Percentiles rank a stretch among this genome's conserved stretches.
Conservation (phyloP, 805 yeast genomes). For the Candida ortonii region DNA sequence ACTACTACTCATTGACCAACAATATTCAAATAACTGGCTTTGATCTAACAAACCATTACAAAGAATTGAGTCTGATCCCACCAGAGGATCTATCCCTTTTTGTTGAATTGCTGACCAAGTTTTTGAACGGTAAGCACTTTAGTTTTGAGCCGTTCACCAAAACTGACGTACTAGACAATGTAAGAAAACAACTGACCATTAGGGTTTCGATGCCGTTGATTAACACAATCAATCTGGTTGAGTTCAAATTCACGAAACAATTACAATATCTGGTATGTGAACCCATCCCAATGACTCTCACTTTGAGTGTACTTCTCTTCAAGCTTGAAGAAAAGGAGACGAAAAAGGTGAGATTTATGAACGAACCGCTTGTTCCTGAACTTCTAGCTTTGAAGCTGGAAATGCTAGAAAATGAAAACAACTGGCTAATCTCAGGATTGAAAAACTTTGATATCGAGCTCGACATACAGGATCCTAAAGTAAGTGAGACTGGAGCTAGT, state of each 20-base stretch:
- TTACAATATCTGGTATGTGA: conserved; percentile 59
- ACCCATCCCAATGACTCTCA: conserved; percentile 47
- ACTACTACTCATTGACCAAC: conserved; percentile 28
- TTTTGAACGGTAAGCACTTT: conserved; percentile 11
- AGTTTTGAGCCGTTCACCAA: conserved; percentile 4
- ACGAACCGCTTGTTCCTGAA: conserved; percentile 19
- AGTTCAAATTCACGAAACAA: conserved; percentile 39
- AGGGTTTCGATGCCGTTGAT: conserved; percentile 62
- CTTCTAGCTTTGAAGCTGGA: conserved; percentile 23
- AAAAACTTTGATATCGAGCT: conserved; percentile 45
- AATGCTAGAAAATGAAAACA: conserved; percentile 42
- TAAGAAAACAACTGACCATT: conserved; percentile 34
- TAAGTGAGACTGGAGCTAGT: conserved; percentile 6
- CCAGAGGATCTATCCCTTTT: conserved; percentile 15
- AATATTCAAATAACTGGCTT: conserved; percentile 17
- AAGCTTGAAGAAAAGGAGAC: conserved; percentile 21
- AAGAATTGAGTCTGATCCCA: conserved; percentile 12
- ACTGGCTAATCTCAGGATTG: conserved; percentile 80
- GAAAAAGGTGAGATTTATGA: conserved; percentile 30
- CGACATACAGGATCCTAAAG: conserved; percentile 12
- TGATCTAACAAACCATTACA: conserved; percentile 6
- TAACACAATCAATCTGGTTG: conserved; percentile 58
- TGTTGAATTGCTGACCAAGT: conserved; percentile 9
- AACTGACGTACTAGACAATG: conserved; percentile 2
- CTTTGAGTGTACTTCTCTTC: conserved; percentile 31